These are phyloP conservation scores for Allomyces javanicus DNA, from an alignment of 192 early-diverging fungal genomes.

Conservation along the genomic window DNA sequence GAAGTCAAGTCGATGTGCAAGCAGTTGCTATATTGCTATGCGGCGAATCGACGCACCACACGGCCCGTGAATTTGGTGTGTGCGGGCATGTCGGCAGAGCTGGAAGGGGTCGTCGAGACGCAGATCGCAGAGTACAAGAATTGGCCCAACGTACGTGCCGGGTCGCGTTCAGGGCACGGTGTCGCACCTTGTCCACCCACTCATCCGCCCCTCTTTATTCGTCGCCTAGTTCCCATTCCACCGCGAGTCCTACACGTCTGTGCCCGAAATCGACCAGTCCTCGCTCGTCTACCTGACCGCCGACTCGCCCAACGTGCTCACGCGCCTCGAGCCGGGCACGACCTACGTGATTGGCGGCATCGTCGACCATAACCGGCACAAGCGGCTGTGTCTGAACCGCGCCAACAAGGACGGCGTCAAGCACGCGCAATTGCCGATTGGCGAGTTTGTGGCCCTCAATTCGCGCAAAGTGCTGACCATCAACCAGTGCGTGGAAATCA, in stretches of 20 bases:
- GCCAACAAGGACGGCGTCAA: conserved; percentile 51
- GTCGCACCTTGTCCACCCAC: conserved; percentile 11
- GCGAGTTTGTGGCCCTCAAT: conserved; percentile 56
- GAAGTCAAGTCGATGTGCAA: conserved; percentile 47
- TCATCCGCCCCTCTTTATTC: background rate
- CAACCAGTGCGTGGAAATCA: conserved; percentile 56
- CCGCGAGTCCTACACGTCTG: background rate
- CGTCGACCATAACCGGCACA: conserved; percentile 83
- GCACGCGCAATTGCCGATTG: conserved; percentile 68
- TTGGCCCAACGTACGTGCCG: conserved; percentile 29
- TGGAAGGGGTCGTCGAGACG: conserved; percentile 23
- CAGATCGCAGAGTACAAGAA: conserved; percentile 18
- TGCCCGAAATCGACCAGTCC: conserved; percentile 11
- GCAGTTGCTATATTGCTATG: conserved; percentile 59
- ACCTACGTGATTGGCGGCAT: conserved; percentile 84
- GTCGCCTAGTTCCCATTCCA: background rate
- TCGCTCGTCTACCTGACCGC: conserved; percentile 74
- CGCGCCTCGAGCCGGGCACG: conserved; percentile 45
- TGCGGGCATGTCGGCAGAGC: conserved; percentile 33
- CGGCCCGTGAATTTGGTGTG: conserved; percentile 32
- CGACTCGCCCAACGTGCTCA: conserved; percentile 54
- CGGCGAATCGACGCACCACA: conserved; percentile 34
- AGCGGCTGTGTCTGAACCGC: conserved; percentile 55
- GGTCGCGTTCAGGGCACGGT: conserved; percentile 10
- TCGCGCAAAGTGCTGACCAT: conserved; percentile 74